phyloP scores from a whole-genome alignment of 768 basidiomycete species.

The Mycena vitilis region DNA sequence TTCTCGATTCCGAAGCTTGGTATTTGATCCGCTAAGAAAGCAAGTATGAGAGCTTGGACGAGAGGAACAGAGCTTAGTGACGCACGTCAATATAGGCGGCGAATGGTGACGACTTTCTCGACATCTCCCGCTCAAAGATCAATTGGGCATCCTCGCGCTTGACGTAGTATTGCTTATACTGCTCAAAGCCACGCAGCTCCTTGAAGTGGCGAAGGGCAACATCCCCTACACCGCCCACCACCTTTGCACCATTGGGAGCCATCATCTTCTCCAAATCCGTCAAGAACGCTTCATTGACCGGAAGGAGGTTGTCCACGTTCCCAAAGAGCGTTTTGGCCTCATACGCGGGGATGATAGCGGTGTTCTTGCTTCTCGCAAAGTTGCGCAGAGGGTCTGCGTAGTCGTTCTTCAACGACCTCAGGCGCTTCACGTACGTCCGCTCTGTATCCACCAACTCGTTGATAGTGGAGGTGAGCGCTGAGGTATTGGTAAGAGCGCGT shows the following conservation, averaged over 20 bases:
- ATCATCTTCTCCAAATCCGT: constrained; percentile 85
- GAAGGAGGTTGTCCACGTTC: constrained; percentile 90
- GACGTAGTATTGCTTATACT: constrained; percentile 90
- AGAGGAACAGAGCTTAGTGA: constrained; percentile 31
- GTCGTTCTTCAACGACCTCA: constrained; percentile 84
- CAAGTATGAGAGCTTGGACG: constrained; percentile 24
- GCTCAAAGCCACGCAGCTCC: constrained; percentile 85
- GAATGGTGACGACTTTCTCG: constrained; percentile 85
- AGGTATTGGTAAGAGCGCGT: constrained; percentile 72
- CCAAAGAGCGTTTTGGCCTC: constrained; percentile 95
- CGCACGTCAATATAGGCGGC: constrained; percentile 88
- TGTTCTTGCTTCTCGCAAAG: constrained; percentile 87
- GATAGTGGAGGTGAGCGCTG: constrained; percentile 78
- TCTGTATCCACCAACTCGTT: constrained; percentile 92
- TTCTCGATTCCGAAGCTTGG: constrained; percentile 75
- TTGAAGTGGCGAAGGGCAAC: constrained; percentile 90
- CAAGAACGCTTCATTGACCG: constrained; percentile 91
- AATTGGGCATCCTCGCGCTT: constrained; percentile 93
- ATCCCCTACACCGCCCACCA: constrained; percentile 81
- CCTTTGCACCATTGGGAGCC: constrained; percentile 64
- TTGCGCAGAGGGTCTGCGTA: constrained; percentile 93
- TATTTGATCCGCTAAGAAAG: constrained; percentile 84
- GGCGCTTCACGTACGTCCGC: constrained; percentile 85
- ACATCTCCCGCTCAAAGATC: constrained; percentile 87
- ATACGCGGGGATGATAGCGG: constrained; percentile 88